These are phyloP conservation scores for Trichoderma virens DNA, from an alignment of 495 filamentous ascomycete genomes.

Conservation along the genomic window DNA sequence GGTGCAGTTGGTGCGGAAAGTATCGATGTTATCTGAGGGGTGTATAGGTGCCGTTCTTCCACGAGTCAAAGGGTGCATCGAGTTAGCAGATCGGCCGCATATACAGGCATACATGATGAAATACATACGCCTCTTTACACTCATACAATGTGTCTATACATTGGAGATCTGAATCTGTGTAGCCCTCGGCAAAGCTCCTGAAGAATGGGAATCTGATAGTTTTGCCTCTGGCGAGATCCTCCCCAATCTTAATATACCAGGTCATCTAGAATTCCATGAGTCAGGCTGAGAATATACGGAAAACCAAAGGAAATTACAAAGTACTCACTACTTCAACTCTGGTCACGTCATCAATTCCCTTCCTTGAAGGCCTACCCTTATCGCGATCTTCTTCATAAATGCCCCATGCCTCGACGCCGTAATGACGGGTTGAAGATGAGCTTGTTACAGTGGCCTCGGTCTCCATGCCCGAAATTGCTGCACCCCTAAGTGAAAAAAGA, in stretches of 20 bases:
- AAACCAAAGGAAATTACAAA: background rate
- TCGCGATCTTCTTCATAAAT: constrained; percentile 15
- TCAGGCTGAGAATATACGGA: background rate
- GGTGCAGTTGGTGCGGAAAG: background rate
- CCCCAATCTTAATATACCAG: constrained; percentile 36
- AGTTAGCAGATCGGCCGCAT: background rate
- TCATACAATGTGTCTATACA: background rate
- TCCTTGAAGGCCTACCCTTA: constrained; percentile 12
- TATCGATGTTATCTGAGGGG: background rate
- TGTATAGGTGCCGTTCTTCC: background rate
- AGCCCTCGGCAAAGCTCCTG: constrained; percentile 20
- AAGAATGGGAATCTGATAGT: constrained; percentile 33
- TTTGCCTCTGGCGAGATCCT: constrained; percentile 28
- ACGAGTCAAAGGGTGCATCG: background rate
- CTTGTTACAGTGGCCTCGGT: constrained; percentile 24
- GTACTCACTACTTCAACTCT: background rate
- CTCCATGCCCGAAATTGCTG: constrained; percentile 13
- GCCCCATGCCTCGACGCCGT: constrained; percentile 29
- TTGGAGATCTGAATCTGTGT: background rate
- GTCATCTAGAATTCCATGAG: constrained; percentile 21
- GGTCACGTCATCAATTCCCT: constrained; percentile 6
- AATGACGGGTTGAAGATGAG: constrained; percentile 29
- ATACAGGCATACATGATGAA: background rate
- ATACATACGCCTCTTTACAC: background rate
- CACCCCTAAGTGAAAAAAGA: constrained; percentile 17